phyloP scores from a whole-genome alignment of 139 green algal genomes.

The Pseudopediastrum boryanum region DNA sequence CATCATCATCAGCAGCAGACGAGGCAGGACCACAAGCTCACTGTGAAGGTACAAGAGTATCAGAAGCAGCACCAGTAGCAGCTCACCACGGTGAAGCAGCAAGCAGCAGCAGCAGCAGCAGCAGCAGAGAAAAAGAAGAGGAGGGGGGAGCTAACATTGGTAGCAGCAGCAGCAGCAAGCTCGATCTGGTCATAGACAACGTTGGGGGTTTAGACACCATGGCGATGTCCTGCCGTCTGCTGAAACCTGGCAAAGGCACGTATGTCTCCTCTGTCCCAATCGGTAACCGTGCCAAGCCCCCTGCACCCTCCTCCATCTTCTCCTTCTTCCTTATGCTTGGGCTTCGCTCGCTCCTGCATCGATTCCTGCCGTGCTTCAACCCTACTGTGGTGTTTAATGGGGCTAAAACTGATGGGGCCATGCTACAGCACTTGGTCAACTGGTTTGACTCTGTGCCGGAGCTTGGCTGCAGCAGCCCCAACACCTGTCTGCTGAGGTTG shows the following conservation, averaged over 20 bases:
- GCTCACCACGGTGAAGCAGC: background rate
- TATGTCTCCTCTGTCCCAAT: conserved; percentile 26
- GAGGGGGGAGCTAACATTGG: background rate
- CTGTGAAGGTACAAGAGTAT: no score
- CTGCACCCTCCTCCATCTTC: background rate
- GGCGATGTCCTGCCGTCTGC: background rate
- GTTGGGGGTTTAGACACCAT: conserved; percentile 1
- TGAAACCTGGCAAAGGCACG: background rate
- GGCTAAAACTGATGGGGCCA: background rate
- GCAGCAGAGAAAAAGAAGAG: background rate
- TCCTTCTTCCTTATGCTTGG: background rate
- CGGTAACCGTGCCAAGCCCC: background rate
- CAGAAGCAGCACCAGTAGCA: conserved; percentile 6
- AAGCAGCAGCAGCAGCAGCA: background rate
- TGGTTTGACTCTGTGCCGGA: background rate
- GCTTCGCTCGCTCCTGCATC: background rate
- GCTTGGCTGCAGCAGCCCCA: background rate
- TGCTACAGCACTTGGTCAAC: background rate
- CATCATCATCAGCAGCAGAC: no score
- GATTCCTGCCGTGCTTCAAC: background rate
- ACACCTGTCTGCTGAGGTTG: conserved; percentile 6
- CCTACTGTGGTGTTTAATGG: conserved; percentile 20
- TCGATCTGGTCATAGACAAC: conserved; percentile 10
- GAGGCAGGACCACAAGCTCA: no score
- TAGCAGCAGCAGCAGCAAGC: conserved; percentile 3